Evolutionary conservation across 805 yeast species (phyloP), one percentile per base, ranked within the genome.

Genomic region (Candida tibetensis): DNA sequence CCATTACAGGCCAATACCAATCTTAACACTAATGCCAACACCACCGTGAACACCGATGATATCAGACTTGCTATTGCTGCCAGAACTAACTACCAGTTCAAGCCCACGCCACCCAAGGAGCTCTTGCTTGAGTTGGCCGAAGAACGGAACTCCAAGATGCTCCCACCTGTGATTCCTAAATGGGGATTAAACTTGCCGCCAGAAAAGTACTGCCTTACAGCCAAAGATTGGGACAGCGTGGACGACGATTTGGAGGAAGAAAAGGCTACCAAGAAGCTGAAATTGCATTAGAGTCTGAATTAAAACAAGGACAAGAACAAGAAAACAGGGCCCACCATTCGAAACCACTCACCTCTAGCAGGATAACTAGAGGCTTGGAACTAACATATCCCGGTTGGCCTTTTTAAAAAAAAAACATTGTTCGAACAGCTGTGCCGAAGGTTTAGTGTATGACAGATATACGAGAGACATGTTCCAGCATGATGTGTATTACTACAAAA

Each of bases 161-260:
- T 93, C 36, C 99, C 99, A 4, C 85, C 93, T 4, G 90, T 93
- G 10, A 82, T 90, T 60, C 90, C 93, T 10, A 77, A 82, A 35
- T 89, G 88, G 82, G 98, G 99, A 8, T 74, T 93, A 28, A 77
- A 97, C 47, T 70, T 95, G 35, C 99, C 99, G 2, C 98, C 99
- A 4, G 99, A 93, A 67, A 93, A 90, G 76, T 90, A 88, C 65
- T 90, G 98, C 64, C 67, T 90, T 37, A 89, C 96, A 0, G 93
- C 86, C 1, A 75, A 74, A 45, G 89, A 85, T 45, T 85, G 90
- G 82, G 82, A 77, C 38, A 48, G 42, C 36, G 45, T 53, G 42
- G 56, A 48, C 29, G 59, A 58, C 18, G 46, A 41, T 32, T 44
- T 30, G n/a, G 55, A 51, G 15, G 35, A 36, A 12, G 45, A 42